phyloP scores from a whole-genome alignment of 495 filamentous ascomycete species.

The Amorphotheca resinae region DNA sequence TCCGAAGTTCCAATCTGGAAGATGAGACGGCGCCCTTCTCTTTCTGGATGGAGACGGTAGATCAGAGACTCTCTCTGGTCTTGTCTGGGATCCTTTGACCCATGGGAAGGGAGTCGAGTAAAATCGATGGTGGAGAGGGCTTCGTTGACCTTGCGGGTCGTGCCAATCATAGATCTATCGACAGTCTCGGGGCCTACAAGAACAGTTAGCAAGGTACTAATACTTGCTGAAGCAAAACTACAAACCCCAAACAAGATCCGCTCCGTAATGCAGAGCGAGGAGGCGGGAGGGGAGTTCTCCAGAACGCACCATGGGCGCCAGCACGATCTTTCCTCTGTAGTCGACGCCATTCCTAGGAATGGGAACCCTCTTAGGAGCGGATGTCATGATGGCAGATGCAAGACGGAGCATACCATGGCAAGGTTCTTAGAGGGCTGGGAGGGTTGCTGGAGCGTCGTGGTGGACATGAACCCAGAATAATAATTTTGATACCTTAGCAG shows the following conservation, averaged over 20 bases:
- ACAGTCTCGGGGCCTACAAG: slow-evolving; percentile 74
- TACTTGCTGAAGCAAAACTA: neutral
- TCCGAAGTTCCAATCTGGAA: slow-evolving; percentile 86
- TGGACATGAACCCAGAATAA: neutral
- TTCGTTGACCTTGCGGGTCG: slow-evolving; percentile 60
- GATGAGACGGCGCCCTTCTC: slow-evolving; percentile 60
- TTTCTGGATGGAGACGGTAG: slow-evolving; percentile 66
- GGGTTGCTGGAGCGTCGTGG: neutral
- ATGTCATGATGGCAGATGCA: slow-evolving; percentile 38
- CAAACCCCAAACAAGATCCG: slow-evolving; percentile 88
- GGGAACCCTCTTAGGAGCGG: slow-evolving; percentile 50
- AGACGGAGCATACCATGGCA: slow-evolving; percentile 21
- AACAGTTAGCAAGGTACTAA: slow-evolving; percentile 2
- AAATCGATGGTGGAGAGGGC: slow-evolving; percentile 71
- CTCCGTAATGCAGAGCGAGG: slow-evolving; percentile 81
- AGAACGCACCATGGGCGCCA: slow-evolving; percentile 94
- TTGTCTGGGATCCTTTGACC: slow-evolving; percentile 30
- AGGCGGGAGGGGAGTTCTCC: slow-evolving; percentile 88
- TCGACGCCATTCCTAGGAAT: slow-evolving; percentile 85
- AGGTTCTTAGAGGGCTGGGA: neutral
- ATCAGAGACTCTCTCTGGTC: slow-evolving; percentile 56
- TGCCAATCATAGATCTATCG: slow-evolving; percentile 80
- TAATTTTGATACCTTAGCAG: neutral
- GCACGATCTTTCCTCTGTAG: slow-evolving; percentile 82
- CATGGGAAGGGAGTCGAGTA: slow-evolving; percentile 59